Evolutionary conservation across 2,329 filamentous ascomycete genomes (phyloP).

Genomic region (Chrysosporium queenslandicum): DNA sequence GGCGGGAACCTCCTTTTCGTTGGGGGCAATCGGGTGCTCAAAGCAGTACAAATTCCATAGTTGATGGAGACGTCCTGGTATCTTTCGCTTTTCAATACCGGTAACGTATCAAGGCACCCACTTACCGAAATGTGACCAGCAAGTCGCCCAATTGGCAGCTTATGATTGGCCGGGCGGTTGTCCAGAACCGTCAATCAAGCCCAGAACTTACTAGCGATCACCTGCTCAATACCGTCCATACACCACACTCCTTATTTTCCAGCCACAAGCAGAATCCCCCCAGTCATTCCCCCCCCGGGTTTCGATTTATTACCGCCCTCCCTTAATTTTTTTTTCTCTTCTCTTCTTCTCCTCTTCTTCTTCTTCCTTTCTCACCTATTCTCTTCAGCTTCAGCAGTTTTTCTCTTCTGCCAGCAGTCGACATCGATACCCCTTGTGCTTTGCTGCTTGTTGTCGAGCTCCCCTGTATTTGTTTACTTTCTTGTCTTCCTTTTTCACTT

Average conservation of each 20-base stretch:
- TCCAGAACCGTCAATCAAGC: constrained; percentile 4
- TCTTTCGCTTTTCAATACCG: too few relatives aligned
- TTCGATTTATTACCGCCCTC: constrained; percentile 19
- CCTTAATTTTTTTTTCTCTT: constrained; percentile 19
- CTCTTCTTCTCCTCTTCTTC: constrained; percentile 19
- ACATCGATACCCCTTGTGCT: constrained; percentile 34
- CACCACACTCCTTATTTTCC: background rate
- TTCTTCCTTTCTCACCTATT: constrained; percentile 18
- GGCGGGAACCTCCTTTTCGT: too few relatives aligned
- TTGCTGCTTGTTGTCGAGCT: constrained; percentile 25
- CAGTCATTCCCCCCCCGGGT: constrained; percentile 14
- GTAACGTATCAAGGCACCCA: background rate
- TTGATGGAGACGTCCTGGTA: background rate
- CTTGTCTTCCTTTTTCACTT: constrained; percentile 26
- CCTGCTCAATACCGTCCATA: background rate
- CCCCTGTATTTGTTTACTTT: constrained; percentile 15
- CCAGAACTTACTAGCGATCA: constrained; percentile 8
- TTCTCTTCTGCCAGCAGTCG: constrained; percentile 18
- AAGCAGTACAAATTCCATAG: too few relatives aligned
- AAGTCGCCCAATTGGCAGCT: background rate
- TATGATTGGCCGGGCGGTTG: background rate
- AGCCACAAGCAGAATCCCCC: background rate
- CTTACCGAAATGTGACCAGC: background rate
- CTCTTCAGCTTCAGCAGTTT: constrained; percentile 19
- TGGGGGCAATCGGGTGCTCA: too few relatives aligned